Percentiles rank a stretch among this genome's conserved stretches.
phyloP scores from a whole-genome alignment of 495 filamentous ascomycete species.

The Penicillium angulare region DNA sequence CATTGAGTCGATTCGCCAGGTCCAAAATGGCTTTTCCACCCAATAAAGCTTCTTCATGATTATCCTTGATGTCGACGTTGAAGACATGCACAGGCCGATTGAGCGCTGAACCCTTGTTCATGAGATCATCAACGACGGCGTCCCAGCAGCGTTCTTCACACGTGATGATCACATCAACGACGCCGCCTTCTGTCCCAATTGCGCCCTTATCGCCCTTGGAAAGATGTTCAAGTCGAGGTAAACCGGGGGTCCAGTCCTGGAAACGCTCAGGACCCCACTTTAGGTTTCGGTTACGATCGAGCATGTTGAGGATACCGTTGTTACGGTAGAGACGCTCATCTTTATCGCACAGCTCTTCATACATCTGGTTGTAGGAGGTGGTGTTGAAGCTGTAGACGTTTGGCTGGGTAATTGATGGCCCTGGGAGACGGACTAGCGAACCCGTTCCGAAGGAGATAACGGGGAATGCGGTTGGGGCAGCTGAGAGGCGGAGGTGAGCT shows the following conservation, averaged over 20 bases:
- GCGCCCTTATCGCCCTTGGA: slow-evolving; percentile 64
- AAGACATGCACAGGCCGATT: slow-evolving; percentile 95
- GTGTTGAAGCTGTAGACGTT: slow-evolving; percentile 98
- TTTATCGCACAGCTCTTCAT: slow-evolving; percentile 78
- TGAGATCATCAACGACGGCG: slow-evolving; percentile 91
- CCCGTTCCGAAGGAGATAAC: slow-evolving; percentile 98
- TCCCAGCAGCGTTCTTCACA: slow-evolving; percentile 99
- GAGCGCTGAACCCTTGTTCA: slow-evolving; percentile 74
- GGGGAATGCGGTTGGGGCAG: slow-evolving; percentile 69
- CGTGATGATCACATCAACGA: slow-evolving; percentile 94
- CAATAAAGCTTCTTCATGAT: slow-evolving; percentile 91
- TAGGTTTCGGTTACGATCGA: slow-evolving; percentile 84
- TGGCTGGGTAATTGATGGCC: slow-evolving; percentile 84
- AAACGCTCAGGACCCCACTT: slow-evolving; percentile 97
- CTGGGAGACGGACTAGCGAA: slow-evolving; percentile 89
- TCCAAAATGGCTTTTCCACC: slow-evolving; percentile 93
- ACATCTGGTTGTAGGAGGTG: slow-evolving; percentile 88
- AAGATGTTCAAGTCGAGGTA: slow-evolving; percentile 65
- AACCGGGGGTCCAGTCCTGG: slow-evolving; percentile 94
- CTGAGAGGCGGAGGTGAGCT: slow-evolving; percentile 85
- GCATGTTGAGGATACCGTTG: slow-evolving; percentile 94
- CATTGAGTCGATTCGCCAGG: slow-evolving; percentile 81
- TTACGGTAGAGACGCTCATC: slow-evolving; percentile 85
- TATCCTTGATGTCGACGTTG: slow-evolving; percentile 98
- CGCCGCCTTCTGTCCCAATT: slow-evolving; percentile 80